Evolutionary conservation across 257 asterid genomes (phyloP).

Genomic region (Ocimum tenuiflorum): DNA sequence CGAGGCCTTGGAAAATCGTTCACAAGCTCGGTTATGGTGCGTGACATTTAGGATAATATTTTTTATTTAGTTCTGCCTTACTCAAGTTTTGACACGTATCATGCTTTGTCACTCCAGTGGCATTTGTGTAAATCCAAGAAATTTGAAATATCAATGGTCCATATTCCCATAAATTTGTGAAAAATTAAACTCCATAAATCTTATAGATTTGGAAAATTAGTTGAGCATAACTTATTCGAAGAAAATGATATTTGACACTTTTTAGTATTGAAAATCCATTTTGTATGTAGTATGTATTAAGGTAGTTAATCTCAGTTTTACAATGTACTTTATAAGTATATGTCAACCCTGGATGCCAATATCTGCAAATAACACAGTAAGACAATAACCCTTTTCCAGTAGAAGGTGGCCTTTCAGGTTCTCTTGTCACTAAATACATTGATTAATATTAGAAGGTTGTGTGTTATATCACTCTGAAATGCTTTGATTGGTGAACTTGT

Average conservation of each 20-base stretch:
- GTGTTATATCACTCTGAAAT: too few species aligned
- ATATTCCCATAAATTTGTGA: neutral
- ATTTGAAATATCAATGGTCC: neutral
- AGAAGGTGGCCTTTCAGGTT: too few species aligned
- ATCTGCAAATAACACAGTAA: too few species aligned
- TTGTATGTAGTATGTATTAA: neutral
- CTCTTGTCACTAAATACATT: too few species aligned
- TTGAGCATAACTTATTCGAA: neutral
- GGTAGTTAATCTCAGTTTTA: neutral
- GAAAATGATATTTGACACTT: neutral
- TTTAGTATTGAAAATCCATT: neutral
- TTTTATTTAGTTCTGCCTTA: neutral
- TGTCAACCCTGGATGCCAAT: neutral
- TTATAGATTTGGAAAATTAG: neutral
- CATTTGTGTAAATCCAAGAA: neutral
- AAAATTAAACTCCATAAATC: neutral
- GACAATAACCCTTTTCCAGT: too few species aligned
- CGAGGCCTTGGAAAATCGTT: conserved; percentile 88
- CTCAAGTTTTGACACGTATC: conserved; percentile 3
- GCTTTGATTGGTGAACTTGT: too few species aligned
- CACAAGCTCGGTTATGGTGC: conserved; percentile 91
- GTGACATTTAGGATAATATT: conserved; percentile 18
- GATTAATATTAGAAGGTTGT: too few species aligned
- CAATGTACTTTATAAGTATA: too few species aligned
- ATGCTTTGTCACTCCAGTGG: neutral